phyloP scores from a whole-genome alignment of 441 rosid species.

The Croton laevigatus region DNA sequence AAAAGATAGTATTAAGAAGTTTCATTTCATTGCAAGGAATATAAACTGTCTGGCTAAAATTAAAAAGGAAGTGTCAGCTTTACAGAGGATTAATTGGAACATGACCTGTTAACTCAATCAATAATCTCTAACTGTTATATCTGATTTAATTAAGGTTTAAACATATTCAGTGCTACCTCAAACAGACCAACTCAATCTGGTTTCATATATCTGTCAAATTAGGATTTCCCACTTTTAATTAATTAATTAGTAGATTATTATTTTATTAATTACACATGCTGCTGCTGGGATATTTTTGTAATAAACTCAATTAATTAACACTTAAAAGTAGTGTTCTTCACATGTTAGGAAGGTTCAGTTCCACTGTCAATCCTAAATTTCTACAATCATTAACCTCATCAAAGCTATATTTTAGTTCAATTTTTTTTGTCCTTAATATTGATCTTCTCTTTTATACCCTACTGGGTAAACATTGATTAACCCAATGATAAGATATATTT shows the following conservation, averaged over 20 bases:
- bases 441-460: neutral
- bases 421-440: neutral
- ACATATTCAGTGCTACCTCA: constrained; percentile 6
- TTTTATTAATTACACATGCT: neutral
- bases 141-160: constrained; percentile 1
- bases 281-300: constrained; percentile 7
- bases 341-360: constrained; percentile 22
- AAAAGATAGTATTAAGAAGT: neutral
- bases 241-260: neutral
- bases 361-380: neutral
- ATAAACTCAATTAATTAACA: neutral
- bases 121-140: neutral
- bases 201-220: constrained; percentile 2
- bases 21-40: neutral
- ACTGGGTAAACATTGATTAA: neutral
- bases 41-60: constrained; percentile 1
- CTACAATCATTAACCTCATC: neutral
- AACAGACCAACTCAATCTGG: neutral
- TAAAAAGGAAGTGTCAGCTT: constrained; percentile 12
- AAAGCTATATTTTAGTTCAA: neutral
- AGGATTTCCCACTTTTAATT: constrained; percentile 13
- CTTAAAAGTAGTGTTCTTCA: constrained; percentile 13
- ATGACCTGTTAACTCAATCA: constrained; percentile 20
- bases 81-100: constrained; percentile 15
- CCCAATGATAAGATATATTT: no score